Evolutionary conservation across 306 rosid genomes (phyloP).

Genomic region (Vicia villosa): DNA sequence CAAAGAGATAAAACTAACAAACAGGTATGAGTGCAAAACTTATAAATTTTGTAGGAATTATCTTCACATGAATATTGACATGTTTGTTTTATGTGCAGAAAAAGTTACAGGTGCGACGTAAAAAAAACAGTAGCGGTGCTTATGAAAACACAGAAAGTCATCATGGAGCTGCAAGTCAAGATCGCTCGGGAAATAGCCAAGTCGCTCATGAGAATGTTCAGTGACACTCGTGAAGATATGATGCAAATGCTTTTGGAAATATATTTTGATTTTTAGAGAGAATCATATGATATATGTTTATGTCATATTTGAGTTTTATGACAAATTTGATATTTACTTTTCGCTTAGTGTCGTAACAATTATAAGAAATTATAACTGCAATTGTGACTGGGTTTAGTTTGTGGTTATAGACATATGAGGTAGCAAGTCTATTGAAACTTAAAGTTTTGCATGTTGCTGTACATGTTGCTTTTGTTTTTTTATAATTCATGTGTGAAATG

Average conservation of each 20-base stretch:
- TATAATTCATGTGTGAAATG: too few species aligned
- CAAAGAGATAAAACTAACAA: not conserved
- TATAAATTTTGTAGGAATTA: not conserved
- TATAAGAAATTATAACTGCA: too few species aligned
- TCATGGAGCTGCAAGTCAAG: not conserved
- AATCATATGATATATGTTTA: not conserved
- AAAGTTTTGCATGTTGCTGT: too few species aligned
- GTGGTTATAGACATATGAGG: too few species aligned
- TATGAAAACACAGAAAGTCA: not conserved
- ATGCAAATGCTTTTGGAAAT: not conserved
- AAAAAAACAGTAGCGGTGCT: not conserved
- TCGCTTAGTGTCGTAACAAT: too few species aligned
- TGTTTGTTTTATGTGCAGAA: not conserved
- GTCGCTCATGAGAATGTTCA: not conserved
- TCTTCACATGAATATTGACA: not conserved
- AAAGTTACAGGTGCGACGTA: not conserved
- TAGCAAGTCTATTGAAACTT: too few species aligned
- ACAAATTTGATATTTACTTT: too few species aligned
- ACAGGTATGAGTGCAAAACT: not conserved
- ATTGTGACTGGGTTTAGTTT: too few species aligned
- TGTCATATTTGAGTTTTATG: too few species aligned
- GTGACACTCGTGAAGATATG: not conserved
- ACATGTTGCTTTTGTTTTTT: too few species aligned
- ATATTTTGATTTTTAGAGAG: not conserved
- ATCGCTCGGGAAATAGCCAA: not conserved